Base-by-base conservation (phyloP, 768 basidiomycete genomes). In the Phylloporus scabripes region DNA sequence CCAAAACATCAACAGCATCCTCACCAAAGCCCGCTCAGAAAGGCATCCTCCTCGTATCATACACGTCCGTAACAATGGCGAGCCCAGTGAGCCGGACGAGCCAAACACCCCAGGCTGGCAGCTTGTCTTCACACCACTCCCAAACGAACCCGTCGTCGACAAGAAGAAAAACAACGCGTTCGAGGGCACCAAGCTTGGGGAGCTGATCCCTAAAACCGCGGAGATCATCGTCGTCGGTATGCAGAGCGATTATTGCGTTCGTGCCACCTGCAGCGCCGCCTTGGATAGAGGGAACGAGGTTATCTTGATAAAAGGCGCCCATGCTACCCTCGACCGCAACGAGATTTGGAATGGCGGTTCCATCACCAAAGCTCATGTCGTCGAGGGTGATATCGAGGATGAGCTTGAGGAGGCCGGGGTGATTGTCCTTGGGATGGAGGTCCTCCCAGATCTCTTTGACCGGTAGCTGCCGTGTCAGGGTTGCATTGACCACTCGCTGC, bases 121-220 rank as follows among this genome's bases (percentile, higher is more conserved):
- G 55, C 79, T 87, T 57, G 73, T 74, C 47, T 78, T 80, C 65
- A 56, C 70, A 15, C 78, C 81, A 0, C 71, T 72, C 7, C 63
- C 73, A 0, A 58, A 71, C 57, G 84, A 86, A 61, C 61, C 67
- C 43, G 70, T 84, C 45, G 55, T 86, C 40, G 83, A 86, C 68
- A 86, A 85, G 68, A 68, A 69, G 42, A 82, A 82, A 68, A 84
- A 81, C 68, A 85, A 86, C 55, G 82, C 83, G 23, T 87, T 86
- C 54, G 72, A 75, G 0, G 80, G 80, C 10, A 86, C 83, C 17
- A 52, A 45, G 10, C 70, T 87, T 4, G 74, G 65, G 7, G 70
- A 74, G 3, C 58, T 81, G 37, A 67, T 87, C 31, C 71, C 74
- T 0, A 46, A 60, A 3, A 73, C 78, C 26, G 82, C 82, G 12